phyloP scores from a whole-genome alignment of 176 grass and related monocot genomes.

The Phyllostachys edulis region DNA sequence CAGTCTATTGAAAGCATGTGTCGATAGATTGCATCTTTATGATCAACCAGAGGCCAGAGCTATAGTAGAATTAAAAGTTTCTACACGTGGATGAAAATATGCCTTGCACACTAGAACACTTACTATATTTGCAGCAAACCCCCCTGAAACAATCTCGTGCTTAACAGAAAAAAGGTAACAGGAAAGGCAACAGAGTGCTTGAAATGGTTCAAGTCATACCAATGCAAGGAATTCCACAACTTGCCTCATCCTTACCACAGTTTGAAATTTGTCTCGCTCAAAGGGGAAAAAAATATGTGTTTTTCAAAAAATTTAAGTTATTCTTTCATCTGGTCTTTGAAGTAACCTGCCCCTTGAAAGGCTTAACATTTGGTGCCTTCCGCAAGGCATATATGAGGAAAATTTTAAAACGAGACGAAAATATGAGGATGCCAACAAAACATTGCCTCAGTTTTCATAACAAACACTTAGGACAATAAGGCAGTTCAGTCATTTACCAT shows the following conservation, averaged over 20 bases:
- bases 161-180: neutral
- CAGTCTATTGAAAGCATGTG: slow-evolving; percentile 4
- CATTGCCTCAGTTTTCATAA: slow-evolving; percentile 15
- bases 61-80: neutral
- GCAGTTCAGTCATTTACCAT: slow-evolving; percentile 7
- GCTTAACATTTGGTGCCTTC: slow-evolving; percentile 17
- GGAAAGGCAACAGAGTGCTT: neutral
- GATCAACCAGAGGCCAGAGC: neutral
- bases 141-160: neutral
- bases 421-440: slow-evolving; percentile 19
- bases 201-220: neutral
- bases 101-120: neutral
- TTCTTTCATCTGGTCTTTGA: neutral
- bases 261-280: slow-evolving; percentile 21
- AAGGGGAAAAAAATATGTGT: neutral
- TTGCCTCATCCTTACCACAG: slow-evolving; percentile 1
- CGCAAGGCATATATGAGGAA: slow-evolving; percentile 1
- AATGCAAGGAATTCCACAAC: neutral
- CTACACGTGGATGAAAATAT: neutral
- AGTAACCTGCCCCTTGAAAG: slow-evolving; percentile 4
- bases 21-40: neutral
- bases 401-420: slow-evolving; percentile 1
- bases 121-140: slow-evolving; percentile 10
- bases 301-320: slow-evolving; percentile 8
- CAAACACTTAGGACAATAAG: neutral